Base-by-base conservation (phyloP, 495 filamentous ascomycete species). In the Trichocladium antarcticum region DNA sequence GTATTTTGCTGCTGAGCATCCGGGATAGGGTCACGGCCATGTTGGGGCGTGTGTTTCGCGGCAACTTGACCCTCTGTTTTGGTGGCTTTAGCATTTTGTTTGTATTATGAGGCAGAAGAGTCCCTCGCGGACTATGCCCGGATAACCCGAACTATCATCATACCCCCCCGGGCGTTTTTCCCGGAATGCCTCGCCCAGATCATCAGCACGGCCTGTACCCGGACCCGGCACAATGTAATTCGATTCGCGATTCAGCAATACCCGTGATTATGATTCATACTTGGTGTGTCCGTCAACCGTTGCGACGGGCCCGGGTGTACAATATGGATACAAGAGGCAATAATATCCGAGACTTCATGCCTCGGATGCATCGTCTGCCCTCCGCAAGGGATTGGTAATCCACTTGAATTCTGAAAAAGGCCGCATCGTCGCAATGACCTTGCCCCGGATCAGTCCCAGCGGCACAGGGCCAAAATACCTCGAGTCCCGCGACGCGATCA, bases 401-500 rank as follows among this genome's bases (percentile, higher is more conserved):
- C 62, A 65, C 34, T 49, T 35, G 32, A 58, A 60, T 9, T 57
- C 45, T 5, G 60, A 67, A 32, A 62, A 71, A 1, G 80, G 78
- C 67, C 70, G 75, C 6, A 80, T 63, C 42, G 73, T 77, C 14
- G 79, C 81, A 36, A 92, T 68, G n/a, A 95, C 79, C 66, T 93
- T 96, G 28, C 90, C 90, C 61, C 76, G 81, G 38, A 96, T 78
- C 53, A 96, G 65, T 0, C 75, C 89, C 65, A 96, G 67, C 11
- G 92, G 89, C 16, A 98, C 57, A 0, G 92, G 87, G 0, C 92
- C 92, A 66, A 81, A 94, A 28, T 76, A 69, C 55, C 92, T 78
- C 47, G 88, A 95, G 70, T 98, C 92, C 40, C 84, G 69, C 28
- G 87, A 95, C 61, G 74, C 83, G 10, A 78, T 75, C 39, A 90